Percentiles rank a stretch among this genome's conserved stretches.
Evolutionary conservation across 352 stramenopile species (phyloP).

Genomic region (Phytophthora lateralis): DNA sequence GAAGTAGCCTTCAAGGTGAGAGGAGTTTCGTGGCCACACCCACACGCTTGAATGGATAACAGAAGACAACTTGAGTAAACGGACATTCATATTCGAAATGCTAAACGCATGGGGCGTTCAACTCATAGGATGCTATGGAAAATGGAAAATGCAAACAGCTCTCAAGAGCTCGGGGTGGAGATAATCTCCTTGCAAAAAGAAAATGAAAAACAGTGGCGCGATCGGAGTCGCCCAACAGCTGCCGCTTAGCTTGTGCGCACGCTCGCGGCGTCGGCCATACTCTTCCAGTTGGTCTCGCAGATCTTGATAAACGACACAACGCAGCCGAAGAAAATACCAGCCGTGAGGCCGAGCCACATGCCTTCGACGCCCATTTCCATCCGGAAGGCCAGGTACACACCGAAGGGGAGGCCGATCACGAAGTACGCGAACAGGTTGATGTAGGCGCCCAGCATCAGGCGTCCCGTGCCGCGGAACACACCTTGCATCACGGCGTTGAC

Average conservation of each 20-base stretch:
- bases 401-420: constrained; percentile 68
- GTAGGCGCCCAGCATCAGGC: constrained; percentile 54
- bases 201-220: constrained; percentile 7
- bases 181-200: constrained; percentile 17
- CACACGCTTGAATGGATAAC: neutral
- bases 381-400: constrained; percentile 64
- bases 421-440: constrained; percentile 80
- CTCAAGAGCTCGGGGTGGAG: constrained; percentile 3
- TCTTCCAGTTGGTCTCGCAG: constrained; percentile 57
- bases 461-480: constrained; percentile 69
- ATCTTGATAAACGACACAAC: constrained; percentile 69
- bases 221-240: neutral
- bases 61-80: neutral
- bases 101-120: constrained; percentile 35
- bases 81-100: constrained; percentile 35
- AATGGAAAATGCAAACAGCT: constrained; percentile 17
- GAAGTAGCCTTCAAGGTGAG: no score
- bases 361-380: constrained; percentile 68
- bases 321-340: constrained; percentile 60
- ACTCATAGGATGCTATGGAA: constrained; percentile 35
- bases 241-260: constrained; percentile 50
- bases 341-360: constrained; percentile 71
- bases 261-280: constrained; percentile 60
- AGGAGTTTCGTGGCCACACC: no score
- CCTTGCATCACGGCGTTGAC: constrained; percentile 81